Base-by-base conservation (phyloP, 805 yeast genomes). In the Zygotorulaspora chibaensis region DNA sequence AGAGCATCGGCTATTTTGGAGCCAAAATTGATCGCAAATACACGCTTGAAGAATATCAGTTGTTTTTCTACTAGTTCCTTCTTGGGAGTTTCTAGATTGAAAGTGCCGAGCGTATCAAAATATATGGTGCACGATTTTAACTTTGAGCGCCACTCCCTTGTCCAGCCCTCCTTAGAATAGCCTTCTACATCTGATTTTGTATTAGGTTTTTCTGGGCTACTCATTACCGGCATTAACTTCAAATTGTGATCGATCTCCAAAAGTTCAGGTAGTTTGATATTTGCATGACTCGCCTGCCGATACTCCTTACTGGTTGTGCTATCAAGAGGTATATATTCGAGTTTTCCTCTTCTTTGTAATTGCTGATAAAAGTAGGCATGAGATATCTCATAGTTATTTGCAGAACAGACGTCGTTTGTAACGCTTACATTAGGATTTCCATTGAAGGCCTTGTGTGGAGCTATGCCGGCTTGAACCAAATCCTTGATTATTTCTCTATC, bases 371-470 rank as follows among this genome's bases (percentile, higher is more conserved):
- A 56, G 17, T 48, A 48, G 1, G 52, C 58, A 27, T 54, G 56
- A 2, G 57, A 51, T n/a, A 45, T 38, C 35, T 61, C 63, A 47
- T 55, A 63, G 39, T 62, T 62, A 10, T 47, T 35, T 3, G 43
- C 42, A 7, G 62, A 56, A 40, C 65, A 62, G 8, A 63, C 56
- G 43, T 62, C 43, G 41, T 62, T 63, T n/a, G 66, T 58, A 11
- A 50, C 55, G 43, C 65, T 63, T 3, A 51, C 56, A 4, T 26
- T 12, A 2, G 48, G 38, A 38, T 51, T 46, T 5, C 35, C 45
- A 13, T 25, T 35, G 2, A 63, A 38, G 8, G 65, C 55, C 6
- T 38, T 36, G 37, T 61, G 63, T 9, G 36, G 30, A 8, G 52
- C 50, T 9, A 63, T 43, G 11, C 65, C 64, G 1, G 52, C 41